phyloP scores from a whole-genome alignment of 257 asterid species.

The Nicotiana tomentosiformis region DNA sequence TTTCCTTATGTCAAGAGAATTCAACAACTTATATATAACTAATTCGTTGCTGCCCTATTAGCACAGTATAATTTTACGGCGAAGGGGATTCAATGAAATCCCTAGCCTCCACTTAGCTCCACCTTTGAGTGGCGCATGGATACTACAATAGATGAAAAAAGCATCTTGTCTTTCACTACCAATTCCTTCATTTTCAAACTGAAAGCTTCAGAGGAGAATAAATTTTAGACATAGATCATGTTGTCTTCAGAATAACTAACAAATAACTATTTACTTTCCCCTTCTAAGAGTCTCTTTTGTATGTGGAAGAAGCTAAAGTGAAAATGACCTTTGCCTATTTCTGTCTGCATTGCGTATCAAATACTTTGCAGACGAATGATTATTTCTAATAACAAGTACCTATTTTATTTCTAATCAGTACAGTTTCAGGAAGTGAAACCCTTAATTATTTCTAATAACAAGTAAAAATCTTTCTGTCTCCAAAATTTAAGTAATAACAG shows the following conservation, averaged over 20 bases:
- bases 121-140: neutral
- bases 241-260: neutral
- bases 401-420: neutral
- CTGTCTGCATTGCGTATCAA: neutral
- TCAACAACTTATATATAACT: too few relatives aligned
- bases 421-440: neutral
- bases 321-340: neutral
- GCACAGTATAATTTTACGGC: too few relatives aligned
- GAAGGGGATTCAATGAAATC: too few relatives aligned
- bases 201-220: neutral
- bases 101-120: too few relatives aligned
- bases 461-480: neutral
- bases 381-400: too few relatives aligned
- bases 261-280: neutral
- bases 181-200: neutral
- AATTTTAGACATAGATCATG: neutral
- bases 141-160: neutral
- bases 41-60: too few relatives aligned
- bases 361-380: neutral
- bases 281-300: neutral
- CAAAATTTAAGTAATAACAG: neutral
- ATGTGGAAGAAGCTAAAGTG: neutral
- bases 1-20: too few relatives aligned
- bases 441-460: neutral
- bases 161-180: neutral